phyloP scores from a whole-genome alignment of 129 eudicot species.

The Erigeron canadensis region DNA sequence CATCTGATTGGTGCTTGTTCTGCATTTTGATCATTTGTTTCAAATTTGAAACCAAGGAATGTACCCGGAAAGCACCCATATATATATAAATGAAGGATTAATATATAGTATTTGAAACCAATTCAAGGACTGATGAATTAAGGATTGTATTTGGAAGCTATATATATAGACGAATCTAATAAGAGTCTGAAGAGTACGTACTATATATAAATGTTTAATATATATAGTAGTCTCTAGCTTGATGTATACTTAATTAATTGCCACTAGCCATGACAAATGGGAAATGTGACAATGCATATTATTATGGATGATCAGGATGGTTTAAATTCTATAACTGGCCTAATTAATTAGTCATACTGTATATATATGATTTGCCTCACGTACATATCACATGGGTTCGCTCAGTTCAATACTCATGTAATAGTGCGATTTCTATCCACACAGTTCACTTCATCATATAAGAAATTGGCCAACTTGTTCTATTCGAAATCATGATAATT shows the following conservation, averaged over 20 bases:
- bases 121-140: neutral
- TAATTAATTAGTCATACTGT: neutral
- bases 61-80: conserved; percentile 13
- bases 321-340: conserved; percentile 10
- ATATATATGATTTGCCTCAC: conserved; percentile 4
- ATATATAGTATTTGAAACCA: too few species aligned
- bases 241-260: too few species aligned
- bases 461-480: conserved; percentile 25
- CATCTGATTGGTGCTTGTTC: conserved; percentile 23
- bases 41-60: conserved; percentile 6
- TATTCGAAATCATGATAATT: conserved; percentile 13
- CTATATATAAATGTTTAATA: conserved; percentile 1
- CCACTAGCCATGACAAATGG: conserved; percentile 9
- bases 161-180: too few species aligned
- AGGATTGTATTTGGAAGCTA: neutral
- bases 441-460: conserved; percentile 12
- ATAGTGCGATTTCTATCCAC: conserved; percentile 23
- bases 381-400: conserved; percentile 23
- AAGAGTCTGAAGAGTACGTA: neutral
- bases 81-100: neutral
- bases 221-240: too few species aligned
- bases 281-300: conserved; percentile 15
- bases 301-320: conserved; percentile 24
- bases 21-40: conserved; percentile 17
- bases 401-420: conserved; percentile 14